These are phyloP conservation scores for Diatrype stigma DNA, from an alignment of 2,329 filamentous ascomycete genomes.

Conservation along the genomic window DNA sequence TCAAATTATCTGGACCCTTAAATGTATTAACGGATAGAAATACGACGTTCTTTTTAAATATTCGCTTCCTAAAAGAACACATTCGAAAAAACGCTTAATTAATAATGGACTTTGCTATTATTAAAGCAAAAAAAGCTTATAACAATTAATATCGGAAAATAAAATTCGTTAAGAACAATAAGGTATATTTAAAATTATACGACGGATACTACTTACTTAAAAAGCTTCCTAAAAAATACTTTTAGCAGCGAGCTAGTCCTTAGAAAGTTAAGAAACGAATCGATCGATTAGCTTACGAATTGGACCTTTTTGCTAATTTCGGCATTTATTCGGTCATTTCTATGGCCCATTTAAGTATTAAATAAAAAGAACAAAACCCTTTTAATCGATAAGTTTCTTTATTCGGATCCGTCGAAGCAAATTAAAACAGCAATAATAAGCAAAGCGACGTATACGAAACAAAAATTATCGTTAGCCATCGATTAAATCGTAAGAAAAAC, in stretches of 20 bases:
- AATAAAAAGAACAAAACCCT: neutral
- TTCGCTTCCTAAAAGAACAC: neutral
- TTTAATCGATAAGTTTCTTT: neutral
- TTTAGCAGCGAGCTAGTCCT: neutral
- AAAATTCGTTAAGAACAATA: neutral
- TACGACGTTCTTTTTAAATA: neutral
- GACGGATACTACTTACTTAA: no score
- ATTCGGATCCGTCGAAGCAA: neutral
- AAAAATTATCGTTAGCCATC: neutral
- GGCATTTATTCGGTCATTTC: no score
- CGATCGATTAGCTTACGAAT: no score
- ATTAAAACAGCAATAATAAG: neutral
- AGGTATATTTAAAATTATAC: neutral
- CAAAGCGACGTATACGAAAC: neutral
- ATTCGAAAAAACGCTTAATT: neutral
- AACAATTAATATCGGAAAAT: neutral
- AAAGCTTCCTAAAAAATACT: neutral
- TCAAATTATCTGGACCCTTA: neutral
- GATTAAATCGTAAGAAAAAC: neutral
- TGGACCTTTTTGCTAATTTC: no score
- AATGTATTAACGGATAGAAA: neutral
- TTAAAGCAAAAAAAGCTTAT: neutral
- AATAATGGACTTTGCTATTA: no score
- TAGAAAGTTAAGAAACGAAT: neutral
- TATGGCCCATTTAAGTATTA: neutral